Percentiles rank a stretch among this genome's conserved stretches.
phyloP scores from a whole-genome alignment of 208 protist species.

The Lotmaria passim region DNA sequence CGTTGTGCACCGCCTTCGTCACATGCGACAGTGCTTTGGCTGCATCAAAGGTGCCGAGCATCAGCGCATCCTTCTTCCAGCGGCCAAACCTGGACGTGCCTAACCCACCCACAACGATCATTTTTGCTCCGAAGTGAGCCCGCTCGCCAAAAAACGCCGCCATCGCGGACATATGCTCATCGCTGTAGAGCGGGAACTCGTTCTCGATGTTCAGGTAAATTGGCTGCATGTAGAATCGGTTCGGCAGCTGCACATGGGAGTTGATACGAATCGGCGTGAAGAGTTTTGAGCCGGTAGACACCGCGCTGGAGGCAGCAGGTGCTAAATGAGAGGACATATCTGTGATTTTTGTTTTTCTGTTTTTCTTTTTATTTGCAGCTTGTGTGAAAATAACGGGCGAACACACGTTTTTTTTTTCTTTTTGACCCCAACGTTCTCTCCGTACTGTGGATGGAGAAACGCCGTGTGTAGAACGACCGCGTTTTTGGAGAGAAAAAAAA shows the following conservation, averaged over 20 bases:
- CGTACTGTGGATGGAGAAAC: no score
- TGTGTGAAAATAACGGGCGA: no score
- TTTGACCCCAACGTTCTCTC: no score
- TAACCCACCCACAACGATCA: constrained; percentile 91
- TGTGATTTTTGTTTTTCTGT: no score
- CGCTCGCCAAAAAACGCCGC: constrained; percentile 84
- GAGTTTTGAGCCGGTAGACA: constrained; percentile 24
- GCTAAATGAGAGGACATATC: constrained; percentile 6
- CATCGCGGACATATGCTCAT: constrained; percentile 77
- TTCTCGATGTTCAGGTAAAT: constrained; percentile 89
- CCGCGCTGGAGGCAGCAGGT: background rate
- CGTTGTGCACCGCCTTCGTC: constrained; percentile 85
- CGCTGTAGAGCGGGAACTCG: constrained; percentile 58
- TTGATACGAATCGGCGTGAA: constrained; percentile 74
- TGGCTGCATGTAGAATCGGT: constrained; percentile 87
- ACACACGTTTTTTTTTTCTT: no score
- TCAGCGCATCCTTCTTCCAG: constrained; percentile 80
- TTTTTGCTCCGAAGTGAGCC: constrained; percentile 82
- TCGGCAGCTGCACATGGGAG: constrained; percentile 57
- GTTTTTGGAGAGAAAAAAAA: no score
- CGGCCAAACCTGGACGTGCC: constrained; percentile 79
- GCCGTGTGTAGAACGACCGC: no score
- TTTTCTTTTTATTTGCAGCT: no score
- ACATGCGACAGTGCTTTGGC: constrained; percentile 75
- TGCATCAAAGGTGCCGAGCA: constrained; percentile 76